These are phyloP conservation scores for Globisporangium irregulare DNA, from an alignment of 352 stramenopile species.

Conservation along the genomic window DNA sequence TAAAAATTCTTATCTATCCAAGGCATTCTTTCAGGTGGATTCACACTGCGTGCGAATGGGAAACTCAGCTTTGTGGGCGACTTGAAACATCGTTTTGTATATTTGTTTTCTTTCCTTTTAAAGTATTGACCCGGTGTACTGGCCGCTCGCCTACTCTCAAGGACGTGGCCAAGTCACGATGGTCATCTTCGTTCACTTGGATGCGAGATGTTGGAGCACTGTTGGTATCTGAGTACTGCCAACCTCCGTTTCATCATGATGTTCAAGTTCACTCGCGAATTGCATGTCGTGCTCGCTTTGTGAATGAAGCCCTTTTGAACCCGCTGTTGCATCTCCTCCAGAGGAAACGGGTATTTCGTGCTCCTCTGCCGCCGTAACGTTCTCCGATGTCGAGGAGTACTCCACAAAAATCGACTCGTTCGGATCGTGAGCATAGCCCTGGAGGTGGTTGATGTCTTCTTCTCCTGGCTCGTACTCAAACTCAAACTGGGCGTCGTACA, in stretches of 20 bases:
- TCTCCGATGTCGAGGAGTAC: background rate
- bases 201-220: background rate
- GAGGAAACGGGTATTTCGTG: too few species aligned
- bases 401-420: background rate
- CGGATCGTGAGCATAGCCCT: background rate
- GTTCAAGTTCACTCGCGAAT: background rate
- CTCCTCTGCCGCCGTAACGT: background rate
- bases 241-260: background rate
- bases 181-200: background rate
- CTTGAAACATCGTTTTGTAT: too few species aligned
- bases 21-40: too few species aligned
- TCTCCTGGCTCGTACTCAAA: background rate
- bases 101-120: too few species aligned
- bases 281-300: background rate
- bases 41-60: too few species aligned
- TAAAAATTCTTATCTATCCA: background rate
- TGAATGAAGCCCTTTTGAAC: too few species aligned
- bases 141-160: too few species aligned
- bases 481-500: conserved; percentile 7
- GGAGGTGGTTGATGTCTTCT: background rate
- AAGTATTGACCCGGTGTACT: too few species aligned
- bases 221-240: background rate
- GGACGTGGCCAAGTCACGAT: background rate
- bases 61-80: too few species aligned
- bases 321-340: background rate